These are phyloP conservation scores for Mimosa bimucronata DNA, from an alignment of 306 rosid genomes.

Conservation along the genomic window DNA sequence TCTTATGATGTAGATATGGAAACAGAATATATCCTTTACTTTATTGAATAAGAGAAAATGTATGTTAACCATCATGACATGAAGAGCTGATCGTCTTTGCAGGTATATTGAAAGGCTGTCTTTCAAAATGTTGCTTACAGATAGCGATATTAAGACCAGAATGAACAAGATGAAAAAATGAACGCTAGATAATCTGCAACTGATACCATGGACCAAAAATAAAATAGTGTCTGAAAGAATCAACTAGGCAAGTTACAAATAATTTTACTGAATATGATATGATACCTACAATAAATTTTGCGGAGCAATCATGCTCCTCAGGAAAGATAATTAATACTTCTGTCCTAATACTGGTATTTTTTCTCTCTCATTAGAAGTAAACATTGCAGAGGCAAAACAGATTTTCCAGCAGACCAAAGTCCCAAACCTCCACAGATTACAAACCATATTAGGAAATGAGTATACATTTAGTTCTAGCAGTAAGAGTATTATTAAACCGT, in stretches of 20 bases:
- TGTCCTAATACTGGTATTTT: neutral
- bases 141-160: neutral
- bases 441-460: neutral
- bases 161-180: neutral
- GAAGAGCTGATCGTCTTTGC: constrained; percentile 7
- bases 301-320: neutral
- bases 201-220: neutral
- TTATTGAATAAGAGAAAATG: neutral
- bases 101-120: neutral
- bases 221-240: neutral
- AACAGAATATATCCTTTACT: neutral
- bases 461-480: neutral
- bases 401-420: neutral
- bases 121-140: neutral
- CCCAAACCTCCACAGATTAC: neutral
- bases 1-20: neutral
- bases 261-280: neutral
- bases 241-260: neutral
- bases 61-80: constrained; percentile 1
- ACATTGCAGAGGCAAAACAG: neutral
- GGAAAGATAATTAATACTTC: neutral
- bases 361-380: neutral
- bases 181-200: neutral
- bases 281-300: neutral
- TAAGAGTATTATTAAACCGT: neutral